Evolutionary conservation across 2,329 filamentous ascomycete genomes (phyloP).

Genomic region (Verticillium dahliae): DNA sequence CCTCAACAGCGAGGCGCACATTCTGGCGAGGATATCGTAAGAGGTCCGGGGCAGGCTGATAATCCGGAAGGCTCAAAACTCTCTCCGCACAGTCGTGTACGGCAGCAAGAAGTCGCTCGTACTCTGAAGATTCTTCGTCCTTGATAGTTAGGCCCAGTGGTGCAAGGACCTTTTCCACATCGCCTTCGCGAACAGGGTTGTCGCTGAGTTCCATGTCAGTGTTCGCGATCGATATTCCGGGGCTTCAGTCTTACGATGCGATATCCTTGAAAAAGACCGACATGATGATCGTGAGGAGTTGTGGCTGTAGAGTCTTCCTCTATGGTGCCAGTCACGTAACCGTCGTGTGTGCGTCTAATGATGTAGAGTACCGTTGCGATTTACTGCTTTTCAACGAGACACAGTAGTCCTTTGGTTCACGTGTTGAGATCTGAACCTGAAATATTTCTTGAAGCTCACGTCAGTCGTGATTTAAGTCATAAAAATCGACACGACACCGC

Average conservation of each 20-base stretch:
- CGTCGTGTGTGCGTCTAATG: no score
- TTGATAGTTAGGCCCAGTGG: slow-evolving; percentile 29
- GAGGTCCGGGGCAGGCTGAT: slow-evolving; percentile 32
- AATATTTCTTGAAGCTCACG: no score
- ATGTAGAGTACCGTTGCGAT: no score
- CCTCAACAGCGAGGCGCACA: slow-evolving; percentile 27
- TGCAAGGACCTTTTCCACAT: slow-evolving; percentile 27
- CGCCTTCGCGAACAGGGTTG: slow-evolving; percentile 33
- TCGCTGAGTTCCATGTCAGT: slow-evolving; percentile 13
- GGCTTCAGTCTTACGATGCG: slow-evolving; percentile 17
- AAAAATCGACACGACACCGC: no score
- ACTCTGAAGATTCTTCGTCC: slow-evolving; percentile 32
- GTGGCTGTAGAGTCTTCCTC: no score
- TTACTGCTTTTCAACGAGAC: no score
- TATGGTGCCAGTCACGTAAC: no score
- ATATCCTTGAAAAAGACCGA: slow-evolving; percentile 33
- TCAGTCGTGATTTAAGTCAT: no score
- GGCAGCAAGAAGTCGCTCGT: slow-evolving; percentile 39
- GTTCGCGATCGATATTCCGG: not conserved
- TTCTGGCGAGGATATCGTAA: slow-evolving; percentile 36
- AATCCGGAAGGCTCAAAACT: slow-evolving; percentile 37
- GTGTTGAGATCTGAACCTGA: no score
- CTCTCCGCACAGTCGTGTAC: slow-evolving; percentile 44
- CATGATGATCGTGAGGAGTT: slow-evolving; percentile 14
- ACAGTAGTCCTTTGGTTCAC: no score